A percentile compares a stretch with the other conserved stretches of the same genome.
phyloP scores from a whole-genome alignment of 2,329 filamentous ascomycete genomes.

The Xylaria sp. region DNA sequence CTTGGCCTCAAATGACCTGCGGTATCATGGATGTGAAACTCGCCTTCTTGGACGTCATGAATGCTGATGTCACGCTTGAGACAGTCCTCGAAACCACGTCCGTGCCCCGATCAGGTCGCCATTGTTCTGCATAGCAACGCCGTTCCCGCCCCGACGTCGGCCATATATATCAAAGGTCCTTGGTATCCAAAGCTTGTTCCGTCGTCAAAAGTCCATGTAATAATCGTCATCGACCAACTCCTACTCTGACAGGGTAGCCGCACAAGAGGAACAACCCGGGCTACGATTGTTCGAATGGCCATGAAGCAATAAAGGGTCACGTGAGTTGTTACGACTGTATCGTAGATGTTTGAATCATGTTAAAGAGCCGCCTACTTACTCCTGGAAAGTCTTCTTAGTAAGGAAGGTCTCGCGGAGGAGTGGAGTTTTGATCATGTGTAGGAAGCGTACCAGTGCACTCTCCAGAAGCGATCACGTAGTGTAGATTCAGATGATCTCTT shows the following conservation, averaged over 20 bases:
- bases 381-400: slow-evolving; percentile 25
- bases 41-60: slow-evolving; percentile 21
- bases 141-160: slow-evolving; percentile 19
- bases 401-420: slow-evolving; percentile 9
- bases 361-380: slow-evolving; percentile 23
- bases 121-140: slow-evolving; percentile 15
- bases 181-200: slow-evolving; percentile 28
- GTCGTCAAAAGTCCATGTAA: slow-evolving; percentile 24
- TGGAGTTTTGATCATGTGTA: too few relatives aligned
- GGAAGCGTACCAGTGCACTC: too few relatives aligned
- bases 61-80: slow-evolving; percentile 1
- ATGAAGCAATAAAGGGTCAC: slow-evolving; percentile 28
- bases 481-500: too few relatives aligned
- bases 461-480: too few relatives aligned
- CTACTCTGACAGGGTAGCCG: slow-evolving; percentile 24
- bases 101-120: slow-evolving; percentile 14
- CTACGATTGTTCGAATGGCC: slow-evolving; percentile 28
- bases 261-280: slow-evolving; percentile 22
- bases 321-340: slow-evolving; percentile 25
- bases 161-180: slow-evolving; percentile 27
- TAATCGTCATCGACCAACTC: slow-evolving; percentile 24
- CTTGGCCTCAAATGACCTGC: slow-evolving; percentile 26
- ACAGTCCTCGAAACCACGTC: slow-evolving; percentile 16
- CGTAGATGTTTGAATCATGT: slow-evolving; percentile 26
- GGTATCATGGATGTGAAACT: slow-evolving; percentile 27